phyloP scores from a whole-genome alignment of 148 eudicot species.

The Linanthus parryae region DNA sequence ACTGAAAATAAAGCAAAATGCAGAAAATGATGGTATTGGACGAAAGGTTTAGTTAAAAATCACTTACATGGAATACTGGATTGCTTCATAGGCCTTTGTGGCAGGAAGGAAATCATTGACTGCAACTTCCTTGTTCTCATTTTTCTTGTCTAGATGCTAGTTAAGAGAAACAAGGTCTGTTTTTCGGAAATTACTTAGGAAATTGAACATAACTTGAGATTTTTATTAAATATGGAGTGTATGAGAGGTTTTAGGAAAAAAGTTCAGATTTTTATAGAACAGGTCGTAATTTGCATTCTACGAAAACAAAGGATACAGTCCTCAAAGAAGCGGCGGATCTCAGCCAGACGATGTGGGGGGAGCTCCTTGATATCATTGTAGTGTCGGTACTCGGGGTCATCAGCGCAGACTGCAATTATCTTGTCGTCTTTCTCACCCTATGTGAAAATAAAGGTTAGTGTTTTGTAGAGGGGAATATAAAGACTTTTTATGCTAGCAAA shows the following conservation, averaged over 20 bases:
- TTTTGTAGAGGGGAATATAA: neutral
- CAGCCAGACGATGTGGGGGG: slow-evolving; percentile 86
- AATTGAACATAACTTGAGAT: too few relatives aligned
- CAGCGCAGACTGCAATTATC: slow-evolving; percentile 83
- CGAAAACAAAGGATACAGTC: slow-evolving; percentile 53
- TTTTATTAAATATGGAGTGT: too few relatives aligned
- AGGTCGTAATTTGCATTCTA: neutral
- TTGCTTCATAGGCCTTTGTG: slow-evolving; percentile 31
- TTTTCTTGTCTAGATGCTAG: slow-evolving; percentile 45
- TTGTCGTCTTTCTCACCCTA: slow-evolving; percentile 88
- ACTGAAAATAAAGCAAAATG: neutral
- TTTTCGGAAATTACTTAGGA: neutral
- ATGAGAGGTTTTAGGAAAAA: too few relatives aligned
- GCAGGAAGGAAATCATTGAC: slow-evolving; percentile 57
- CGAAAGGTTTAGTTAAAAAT: neutral
- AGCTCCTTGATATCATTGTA: slow-evolving; percentile 73
- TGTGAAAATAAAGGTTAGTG: slow-evolving; percentile 11
- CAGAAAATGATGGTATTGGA: neutral
- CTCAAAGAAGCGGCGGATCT: slow-evolving; percentile 84
- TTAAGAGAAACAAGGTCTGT: slow-evolving; percentile 18
- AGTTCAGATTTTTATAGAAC: too few relatives aligned
- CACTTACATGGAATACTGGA: slow-evolving; percentile 52
- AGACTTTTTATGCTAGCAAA: neutral
- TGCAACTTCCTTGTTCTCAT: slow-evolving; percentile 61
- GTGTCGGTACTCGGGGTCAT: slow-evolving; percentile 71